Evolutionary conservation across 1,139 yeast genomes (phyloP).

Genomic region (Arxiozyma heterogenica): DNA sequence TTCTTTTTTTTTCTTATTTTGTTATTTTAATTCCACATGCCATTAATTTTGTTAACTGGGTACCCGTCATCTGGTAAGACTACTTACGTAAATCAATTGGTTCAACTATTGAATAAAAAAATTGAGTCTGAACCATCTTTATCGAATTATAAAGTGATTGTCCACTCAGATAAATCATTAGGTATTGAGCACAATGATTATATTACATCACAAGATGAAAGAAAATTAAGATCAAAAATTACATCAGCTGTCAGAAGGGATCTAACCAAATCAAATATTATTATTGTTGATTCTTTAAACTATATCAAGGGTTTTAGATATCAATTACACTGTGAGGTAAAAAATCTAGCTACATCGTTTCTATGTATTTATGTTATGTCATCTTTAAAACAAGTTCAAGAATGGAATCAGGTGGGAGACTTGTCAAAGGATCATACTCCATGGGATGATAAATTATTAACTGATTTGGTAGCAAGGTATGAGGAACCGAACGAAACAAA

Average conservation of each 20-base stretch:
- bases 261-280: slow-evolving; percentile 57
- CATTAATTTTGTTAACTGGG: slow-evolving; percentile 75
- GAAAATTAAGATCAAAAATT: slow-evolving; percentile 73
- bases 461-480: slow-evolving; percentile 58
- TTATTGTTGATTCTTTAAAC: slow-evolving; percentile 72
- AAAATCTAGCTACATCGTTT: slow-evolving; percentile 71
- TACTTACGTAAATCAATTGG: slow-evolving; percentile 54
- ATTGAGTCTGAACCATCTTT: slow-evolving; percentile 31
- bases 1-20: not conserved
- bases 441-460: slow-evolving; percentile 34
- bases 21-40: slow-evolving; percentile 44
- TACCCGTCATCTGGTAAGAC: slow-evolving; percentile 82
- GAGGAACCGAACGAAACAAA: slow-evolving; percentile 86
- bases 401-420: not conserved
- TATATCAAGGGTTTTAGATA: slow-evolving; percentile 94
- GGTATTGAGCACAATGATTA: slow-evolving; percentile 67
- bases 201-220: slow-evolving; percentile 61
- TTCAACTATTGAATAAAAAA: slow-evolving; percentile 34
- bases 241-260: slow-evolving; percentile 84
- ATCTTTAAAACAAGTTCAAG: not conserved
- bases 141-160: slow-evolving; percentile 41
- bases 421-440: not conserved
- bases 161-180: slow-evolving; percentile 69
- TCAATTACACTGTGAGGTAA: slow-evolving; percentile 89
- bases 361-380: slow-evolving; percentile 53